These are phyloP conservation scores for Fusarium dlaminii DNA, from an alignment of 2,329 filamentous ascomycete species.

Conservation along the genomic window DNA sequence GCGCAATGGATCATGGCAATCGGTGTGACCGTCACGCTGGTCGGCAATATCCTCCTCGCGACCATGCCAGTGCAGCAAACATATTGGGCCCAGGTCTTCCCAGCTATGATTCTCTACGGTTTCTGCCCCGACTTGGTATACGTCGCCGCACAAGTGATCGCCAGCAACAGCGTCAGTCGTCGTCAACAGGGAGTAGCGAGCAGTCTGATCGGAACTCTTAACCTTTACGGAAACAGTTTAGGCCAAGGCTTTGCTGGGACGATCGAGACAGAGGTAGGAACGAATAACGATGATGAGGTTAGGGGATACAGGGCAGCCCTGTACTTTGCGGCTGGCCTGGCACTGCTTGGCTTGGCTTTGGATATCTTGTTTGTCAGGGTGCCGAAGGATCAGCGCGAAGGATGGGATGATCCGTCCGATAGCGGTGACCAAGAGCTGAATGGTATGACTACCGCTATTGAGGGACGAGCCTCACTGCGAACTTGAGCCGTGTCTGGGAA, in stretches of 20 bases:
- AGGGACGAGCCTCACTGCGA: neutral
- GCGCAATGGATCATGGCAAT: conserved; percentile 60
- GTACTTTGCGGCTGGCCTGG: conserved; percentile 13
- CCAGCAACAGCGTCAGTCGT: conserved; percentile 59
- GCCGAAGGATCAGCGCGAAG: conserved; percentile 18
- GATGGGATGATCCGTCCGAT: conserved; percentile 7
- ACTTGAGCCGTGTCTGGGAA: neutral
- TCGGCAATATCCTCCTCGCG: conserved; percentile 39
- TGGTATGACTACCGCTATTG: conserved; percentile 6
- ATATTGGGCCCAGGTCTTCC: conserved; percentile 54
- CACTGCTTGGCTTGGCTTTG: neutral
- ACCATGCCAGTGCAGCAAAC: conserved; percentile 57
- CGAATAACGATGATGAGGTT: neutral
- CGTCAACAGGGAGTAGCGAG: conserved; percentile 62
- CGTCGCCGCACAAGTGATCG: conserved; percentile 62
- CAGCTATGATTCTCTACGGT: conserved; percentile 45
- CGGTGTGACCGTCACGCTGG: conserved; percentile 42
- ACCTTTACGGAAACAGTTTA: conserved; percentile 46
- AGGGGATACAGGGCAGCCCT: conserved; percentile 5
- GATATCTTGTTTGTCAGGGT: conserved; percentile 12
- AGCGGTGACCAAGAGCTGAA: neutral
- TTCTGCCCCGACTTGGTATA: conserved; percentile 61
- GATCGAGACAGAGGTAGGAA: conserved; percentile 44
- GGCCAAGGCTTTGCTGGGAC: conserved; percentile 48
- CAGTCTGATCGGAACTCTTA: conserved; percentile 55